phyloP scores from a whole-genome alignment of 2,329 filamentous ascomycete species.

The Claviceps sorghi region DNA sequence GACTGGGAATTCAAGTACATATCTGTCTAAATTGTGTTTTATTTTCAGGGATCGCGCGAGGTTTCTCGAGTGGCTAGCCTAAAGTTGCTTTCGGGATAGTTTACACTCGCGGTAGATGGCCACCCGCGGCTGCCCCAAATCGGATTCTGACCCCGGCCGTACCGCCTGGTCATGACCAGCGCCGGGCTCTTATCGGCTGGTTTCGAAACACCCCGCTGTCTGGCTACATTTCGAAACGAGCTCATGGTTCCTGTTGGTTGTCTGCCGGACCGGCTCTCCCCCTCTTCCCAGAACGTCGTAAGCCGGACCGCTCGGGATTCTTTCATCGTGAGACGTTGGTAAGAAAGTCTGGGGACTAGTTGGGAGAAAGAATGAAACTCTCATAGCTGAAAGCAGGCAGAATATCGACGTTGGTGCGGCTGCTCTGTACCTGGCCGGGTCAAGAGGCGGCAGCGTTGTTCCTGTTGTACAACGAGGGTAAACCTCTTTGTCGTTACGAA shows the following conservation, averaged over 20 bases:
- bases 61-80: neutral
- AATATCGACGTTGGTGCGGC: too few species aligned
- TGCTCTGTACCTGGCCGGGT: neutral
- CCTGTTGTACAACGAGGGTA: neutral
- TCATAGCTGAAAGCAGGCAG: neutral
- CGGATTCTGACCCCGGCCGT: neutral
- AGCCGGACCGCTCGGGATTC: neutral
- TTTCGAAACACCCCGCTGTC: neutral
- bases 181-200: neutral
- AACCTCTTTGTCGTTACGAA: neutral
- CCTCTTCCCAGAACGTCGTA: neutral
- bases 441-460: neutral
- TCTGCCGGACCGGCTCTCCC: neutral
- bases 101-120: neutral
- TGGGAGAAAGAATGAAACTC: neutral
- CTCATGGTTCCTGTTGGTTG: neutral
- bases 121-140: neutral
- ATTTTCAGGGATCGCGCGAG: neutral
- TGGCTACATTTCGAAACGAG: neutral
- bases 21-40: neutral
- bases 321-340: neutral
- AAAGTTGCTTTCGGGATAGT: neutral
- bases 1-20: neutral
- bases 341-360: neutral
- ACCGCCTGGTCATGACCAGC: neutral